phyloP scores from a whole-genome alignment of 179 eudicot genomes.

The Silene noctiflora region DNA sequence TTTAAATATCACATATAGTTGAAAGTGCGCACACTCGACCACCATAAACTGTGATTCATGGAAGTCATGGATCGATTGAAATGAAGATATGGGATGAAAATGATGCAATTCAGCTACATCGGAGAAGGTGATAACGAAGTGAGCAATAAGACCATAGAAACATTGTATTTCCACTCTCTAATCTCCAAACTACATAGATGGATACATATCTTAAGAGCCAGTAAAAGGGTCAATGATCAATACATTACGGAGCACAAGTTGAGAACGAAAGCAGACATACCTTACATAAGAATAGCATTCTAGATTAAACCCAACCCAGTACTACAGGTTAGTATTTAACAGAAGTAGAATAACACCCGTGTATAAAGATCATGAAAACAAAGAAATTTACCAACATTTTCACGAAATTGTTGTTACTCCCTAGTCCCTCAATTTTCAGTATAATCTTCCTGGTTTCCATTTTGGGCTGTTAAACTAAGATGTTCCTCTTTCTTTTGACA shows the following conservation, averaged over 20 bases:
- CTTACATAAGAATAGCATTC: neutral
- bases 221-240: neutral
- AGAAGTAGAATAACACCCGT: neutral
- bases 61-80: too few species aligned
- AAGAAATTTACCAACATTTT: neutral
- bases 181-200: neutral
- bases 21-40: too few species aligned
- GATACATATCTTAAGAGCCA: slow-evolving; percentile 2
- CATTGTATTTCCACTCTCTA: neutral
- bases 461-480: too few species aligned
- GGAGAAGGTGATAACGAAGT: neutral
- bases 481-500: too few species aligned
- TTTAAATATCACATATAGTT: too few species aligned
- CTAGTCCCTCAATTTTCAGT: too few species aligned
- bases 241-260: neutral
- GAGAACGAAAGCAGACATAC: neutral
- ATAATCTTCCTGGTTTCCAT: too few species aligned
- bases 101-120: neutral
- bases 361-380: neutral
- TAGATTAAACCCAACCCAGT: neutral
- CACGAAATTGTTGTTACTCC: neutral
- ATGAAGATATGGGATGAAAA: neutral
- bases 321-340: neutral
- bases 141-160: neutral
- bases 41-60: too few species aligned